phyloP scores from a whole-genome alignment of 768 basidiomycete genomes.

The Suillus tomentosus region DNA sequence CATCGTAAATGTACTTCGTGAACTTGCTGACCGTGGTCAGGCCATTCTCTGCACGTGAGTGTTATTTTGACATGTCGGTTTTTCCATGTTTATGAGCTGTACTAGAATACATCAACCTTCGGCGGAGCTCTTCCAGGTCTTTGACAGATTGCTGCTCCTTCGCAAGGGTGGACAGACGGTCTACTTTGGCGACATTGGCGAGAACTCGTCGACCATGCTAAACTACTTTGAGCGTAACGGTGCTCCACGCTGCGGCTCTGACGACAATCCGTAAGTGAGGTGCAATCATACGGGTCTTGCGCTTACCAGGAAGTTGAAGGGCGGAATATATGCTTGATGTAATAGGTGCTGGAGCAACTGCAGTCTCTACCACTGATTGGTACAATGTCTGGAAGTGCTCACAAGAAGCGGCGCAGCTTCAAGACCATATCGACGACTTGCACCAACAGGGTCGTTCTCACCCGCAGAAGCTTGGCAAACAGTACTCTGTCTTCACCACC shows the following conservation, averaged over 20 bases:
- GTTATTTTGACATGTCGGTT: background rate
- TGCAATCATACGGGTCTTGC: slow-evolving; percentile 42
- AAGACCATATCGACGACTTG: slow-evolving; percentile 47
- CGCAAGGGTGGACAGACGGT: slow-evolving; percentile 73
- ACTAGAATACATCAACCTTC: slow-evolving; percentile 50
- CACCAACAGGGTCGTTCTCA: slow-evolving; percentile 48
- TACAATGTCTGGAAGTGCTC: slow-evolving; percentile 59
- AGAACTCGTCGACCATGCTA: slow-evolving; percentile 62
- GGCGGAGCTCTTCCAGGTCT: slow-evolving; percentile 78
- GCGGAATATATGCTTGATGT: slow-evolving; percentile 72
- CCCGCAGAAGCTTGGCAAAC: slow-evolving; percentile 36
- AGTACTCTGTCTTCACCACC: slow-evolving; percentile 51
- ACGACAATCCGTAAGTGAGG: slow-evolving; percentile 62
- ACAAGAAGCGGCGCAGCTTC: slow-evolving; percentile 39
- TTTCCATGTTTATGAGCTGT: background rate
- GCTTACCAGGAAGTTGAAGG: slow-evolving; percentile 42
- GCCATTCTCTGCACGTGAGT: slow-evolving; percentile 87
- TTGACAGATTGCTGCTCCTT: slow-evolving; percentile 78
- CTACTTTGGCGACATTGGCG: slow-evolving; percentile 73
- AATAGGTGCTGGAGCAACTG: slow-evolving; percentile 76
- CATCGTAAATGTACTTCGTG: slow-evolving; percentile 71
- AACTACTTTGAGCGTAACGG: slow-evolving; percentile 76
- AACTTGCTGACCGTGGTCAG: slow-evolving; percentile 79
- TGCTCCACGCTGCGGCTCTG: slow-evolving; percentile 54
- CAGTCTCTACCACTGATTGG: slow-evolving; percentile 59